Base-by-base conservation (phyloP, 1,284 basidiomycete species). In the Trichosporon sp. region DNA sequence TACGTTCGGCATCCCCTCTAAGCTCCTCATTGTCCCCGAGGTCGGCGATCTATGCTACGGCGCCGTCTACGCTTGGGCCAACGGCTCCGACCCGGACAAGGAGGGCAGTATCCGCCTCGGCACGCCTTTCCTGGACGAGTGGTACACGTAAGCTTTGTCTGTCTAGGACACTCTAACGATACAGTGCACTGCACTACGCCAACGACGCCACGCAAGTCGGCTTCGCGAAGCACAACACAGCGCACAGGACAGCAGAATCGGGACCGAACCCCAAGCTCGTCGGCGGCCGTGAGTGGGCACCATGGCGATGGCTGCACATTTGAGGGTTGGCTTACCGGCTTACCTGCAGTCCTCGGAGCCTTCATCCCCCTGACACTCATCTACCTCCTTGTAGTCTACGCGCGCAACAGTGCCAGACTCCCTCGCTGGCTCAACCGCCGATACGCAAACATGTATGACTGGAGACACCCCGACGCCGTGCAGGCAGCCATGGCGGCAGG, bases 41-140 rank as follows among this genome's bases (percentile, higher is more conserved):
- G 70, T n/a, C n/a, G n/a, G 72, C 2, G 33, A 64, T 32, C 66
- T 71, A 2, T 80, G 79, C 65, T 78, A 75, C 74, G 62, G 70
- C 16, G 70, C 67, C n/a, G 56, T 80, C 1, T 69, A 75, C 1
- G 71, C 77, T 1, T 79, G 79, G 79, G 63, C 68, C 16, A 71
- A 72, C 29, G 72, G 69, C 0, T 76, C 74, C 59, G 19, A 72
- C 7, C 71, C 78, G 0, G 78, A 77, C 5, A 16, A 54, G 25
- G 58, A 63, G 2, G 77, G 76, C 10, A 73, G 75, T 62, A 69
- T 80, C 21, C 60, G 77, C 27, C 65, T 80, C 11, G 79, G 79
- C 7, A 73, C 75, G 2, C 73, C 77, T 0, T 80, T 80, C 68
- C 62, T 80, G 61, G 70, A 71, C 8, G 73, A 73, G 0, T 69